Percentiles rank a stretch among this genome's conserved stretches.
These are phyloP conservation scores for Gautieria morchelliformis DNA, from an alignment of 768 basidiomycete species.

Conservation along the genomic window DNA sequence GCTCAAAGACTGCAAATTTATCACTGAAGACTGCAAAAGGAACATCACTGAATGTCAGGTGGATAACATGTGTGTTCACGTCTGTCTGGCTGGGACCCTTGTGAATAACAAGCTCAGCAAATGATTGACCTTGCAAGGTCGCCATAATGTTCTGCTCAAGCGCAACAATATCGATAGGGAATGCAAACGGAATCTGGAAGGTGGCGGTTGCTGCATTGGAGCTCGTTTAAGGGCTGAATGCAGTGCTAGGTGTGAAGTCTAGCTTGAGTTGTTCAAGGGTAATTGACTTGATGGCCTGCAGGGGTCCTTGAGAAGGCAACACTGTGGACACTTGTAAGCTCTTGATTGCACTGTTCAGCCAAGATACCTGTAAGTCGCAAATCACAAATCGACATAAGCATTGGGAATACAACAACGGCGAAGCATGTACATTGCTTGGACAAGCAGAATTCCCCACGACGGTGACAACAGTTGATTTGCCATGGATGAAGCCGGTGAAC, in stretches of 20 bases:
- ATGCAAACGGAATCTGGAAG: constrained; percentile 60
- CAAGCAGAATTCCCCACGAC: constrained; percentile 55
- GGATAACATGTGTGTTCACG: constrained; percentile 49
- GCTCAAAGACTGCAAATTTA: constrained; percentile 42
- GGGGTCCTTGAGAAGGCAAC: constrained; percentile 52
- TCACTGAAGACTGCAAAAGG: constrained; percentile 48
- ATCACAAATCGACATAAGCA: not conserved
- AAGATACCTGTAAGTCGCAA: constrained; percentile 38
- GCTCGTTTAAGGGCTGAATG: constrained; percentile 48
- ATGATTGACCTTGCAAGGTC: constrained; percentile 39
- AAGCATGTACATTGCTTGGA: constrained; percentile 37
- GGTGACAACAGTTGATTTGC: constrained; percentile 46
- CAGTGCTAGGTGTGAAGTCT: constrained; percentile 45
- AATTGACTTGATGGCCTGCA: constrained; percentile 57
- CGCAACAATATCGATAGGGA: constrained; percentile 57
- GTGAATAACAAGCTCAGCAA: constrained; percentile 54
- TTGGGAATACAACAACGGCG: not conserved
- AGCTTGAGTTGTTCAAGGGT: constrained; percentile 48
- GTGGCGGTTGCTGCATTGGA: constrained; percentile 51
- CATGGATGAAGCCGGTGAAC: constrained; percentile 67
- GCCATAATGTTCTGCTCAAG: constrained; percentile 51
- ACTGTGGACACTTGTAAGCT: constrained; percentile 46
- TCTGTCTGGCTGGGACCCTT: constrained; percentile 50
- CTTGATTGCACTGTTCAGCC: constrained; percentile 67
- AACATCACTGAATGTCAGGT: constrained; percentile 47